Evolutionary conservation across 345 rosid species (phyloP).

Genomic region (Gossypium bickii): DNA sequence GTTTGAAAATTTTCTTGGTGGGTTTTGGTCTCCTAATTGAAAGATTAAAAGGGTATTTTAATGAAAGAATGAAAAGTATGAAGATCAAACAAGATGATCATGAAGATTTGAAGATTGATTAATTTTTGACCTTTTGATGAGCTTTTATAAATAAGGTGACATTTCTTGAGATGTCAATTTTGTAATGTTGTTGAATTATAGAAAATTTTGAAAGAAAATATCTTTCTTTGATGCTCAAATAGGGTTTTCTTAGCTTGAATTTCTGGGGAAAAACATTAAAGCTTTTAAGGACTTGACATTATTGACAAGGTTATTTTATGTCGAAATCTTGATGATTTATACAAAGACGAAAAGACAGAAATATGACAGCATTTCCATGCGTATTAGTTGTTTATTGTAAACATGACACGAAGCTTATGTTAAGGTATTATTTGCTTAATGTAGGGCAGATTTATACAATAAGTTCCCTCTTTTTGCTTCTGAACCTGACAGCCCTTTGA

Average conservation of each 20-base stretch:
- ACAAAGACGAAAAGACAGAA: no score
- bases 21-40: conserved; percentile 28
- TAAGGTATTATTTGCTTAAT: background rate
- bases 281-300: background rate
- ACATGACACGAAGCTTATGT: no score
- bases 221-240: conserved; percentile 6
- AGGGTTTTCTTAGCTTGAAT: conserved; percentile 4
- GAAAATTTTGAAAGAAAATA: background rate
- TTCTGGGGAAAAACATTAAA: background rate
- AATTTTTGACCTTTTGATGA: no score
- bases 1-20: conserved; percentile 28
- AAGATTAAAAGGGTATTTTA: background rate
- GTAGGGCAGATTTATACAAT: no score
- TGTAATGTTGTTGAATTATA: conserved; percentile 10
- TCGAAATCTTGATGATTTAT: no score
- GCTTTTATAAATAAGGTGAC: background rate
- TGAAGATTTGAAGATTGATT: conserved; percentile 5
- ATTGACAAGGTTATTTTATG: background rate
- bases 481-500: background rate
- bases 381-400: no score
- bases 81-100: conserved; percentile 31
- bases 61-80: conserved; percentile 5
- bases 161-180: conserved; percentile 10
- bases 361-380: no score
- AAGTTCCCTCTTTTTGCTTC: no score